Base-by-base conservation (phyloP, 2,329 filamentous ascomycete genomes). In the Pseudocercospora eumusae region DNA sequence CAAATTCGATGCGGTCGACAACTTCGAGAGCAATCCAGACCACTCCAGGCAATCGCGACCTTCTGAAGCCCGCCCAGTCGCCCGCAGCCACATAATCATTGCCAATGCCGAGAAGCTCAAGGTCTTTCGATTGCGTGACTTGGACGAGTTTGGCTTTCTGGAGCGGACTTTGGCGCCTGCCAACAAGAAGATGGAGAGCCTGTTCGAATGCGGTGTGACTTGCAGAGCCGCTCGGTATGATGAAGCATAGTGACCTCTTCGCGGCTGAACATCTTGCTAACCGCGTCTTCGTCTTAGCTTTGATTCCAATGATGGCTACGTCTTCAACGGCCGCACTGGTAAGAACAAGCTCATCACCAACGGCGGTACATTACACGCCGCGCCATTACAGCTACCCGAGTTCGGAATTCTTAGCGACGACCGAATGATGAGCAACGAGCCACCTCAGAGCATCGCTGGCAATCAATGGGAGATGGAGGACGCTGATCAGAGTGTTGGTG, bases 251-350 rank as follows among this genome's bases (percentile, higher is more conserved):
- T 33, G 18, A 5, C 25, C 10, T 25, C 44, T 3, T 20, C 23
- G 18, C 10, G 25, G 9, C 15, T 15, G 23, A 25, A 8, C 15
- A 23, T 25, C 5, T 28, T 27, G 15, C 47, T 52, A 25, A 52
- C 23, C 27, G 3, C 25, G 20, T 18, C 18, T 27, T 52, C 20
- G 20, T 25, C 25, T 27, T 27, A 52, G 47, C 20, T 54, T 54
- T 8, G 50, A 55, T 13, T 13, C 15, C 5, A 55, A 21, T 23
- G 55, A 59, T 23, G 57, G 62, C 11, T 59, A 68, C 49, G 58
- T 68, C 1, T 71, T 73, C 67, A 71, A 72, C 47, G 69, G 68
- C 44, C 59, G 65, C 7, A 57, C 66, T 2, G 69, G 65, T 11
- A 40, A 49, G 21, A 47, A 57, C 13, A 33, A 63, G 15, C 28